Percentiles rank a stretch among this genome's conserved stretches.
Conservation (phyloP, 2,329 filamentous ascomycete genomes). For the Metarhizium sp. region DNA sequence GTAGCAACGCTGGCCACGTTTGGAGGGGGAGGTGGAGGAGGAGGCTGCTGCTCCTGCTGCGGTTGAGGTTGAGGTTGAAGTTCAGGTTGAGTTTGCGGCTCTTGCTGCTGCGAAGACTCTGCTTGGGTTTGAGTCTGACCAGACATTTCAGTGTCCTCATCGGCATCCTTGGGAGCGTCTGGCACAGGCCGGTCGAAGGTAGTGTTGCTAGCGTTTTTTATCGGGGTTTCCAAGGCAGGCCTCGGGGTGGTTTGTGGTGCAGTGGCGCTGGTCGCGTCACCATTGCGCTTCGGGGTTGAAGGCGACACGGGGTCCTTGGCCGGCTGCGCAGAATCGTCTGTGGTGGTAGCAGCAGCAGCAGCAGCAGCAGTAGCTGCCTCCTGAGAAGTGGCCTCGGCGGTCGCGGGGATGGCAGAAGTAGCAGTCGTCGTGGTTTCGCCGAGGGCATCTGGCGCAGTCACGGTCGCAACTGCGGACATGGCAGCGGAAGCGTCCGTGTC, state of each 20-base stretch:
- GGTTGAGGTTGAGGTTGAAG: background rate
- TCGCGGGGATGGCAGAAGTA: background rate
- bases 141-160: constrained; percentile 1
- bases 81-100: background rate
- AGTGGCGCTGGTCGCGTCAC: background rate
- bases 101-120: constrained; percentile 8
- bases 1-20: constrained; percentile 8
- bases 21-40: background rate
- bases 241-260: background rate
- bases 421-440: background rate
- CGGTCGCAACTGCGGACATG: constrained; percentile 1
- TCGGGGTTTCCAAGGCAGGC: background rate
- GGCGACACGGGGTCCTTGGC: constrained; percentile 4
- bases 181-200: constrained; percentile 10
- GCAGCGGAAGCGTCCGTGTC: constrained; percentile 4
- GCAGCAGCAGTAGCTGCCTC: background rate
- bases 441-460: background rate
- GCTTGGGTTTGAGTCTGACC: constrained; percentile 4
- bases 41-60: background rate
- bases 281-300: constrained; percentile 5
- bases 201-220: background rate
- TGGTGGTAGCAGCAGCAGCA: background rate
- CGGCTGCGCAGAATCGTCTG: background rate
- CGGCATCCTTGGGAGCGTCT: constrained; percentile 8
- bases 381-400: background rate